Evolutionary conservation across 208 protist genomes (phyloP), one percentile per base, ranked within the genome.

Genomic region (Leishmania major): DNA sequence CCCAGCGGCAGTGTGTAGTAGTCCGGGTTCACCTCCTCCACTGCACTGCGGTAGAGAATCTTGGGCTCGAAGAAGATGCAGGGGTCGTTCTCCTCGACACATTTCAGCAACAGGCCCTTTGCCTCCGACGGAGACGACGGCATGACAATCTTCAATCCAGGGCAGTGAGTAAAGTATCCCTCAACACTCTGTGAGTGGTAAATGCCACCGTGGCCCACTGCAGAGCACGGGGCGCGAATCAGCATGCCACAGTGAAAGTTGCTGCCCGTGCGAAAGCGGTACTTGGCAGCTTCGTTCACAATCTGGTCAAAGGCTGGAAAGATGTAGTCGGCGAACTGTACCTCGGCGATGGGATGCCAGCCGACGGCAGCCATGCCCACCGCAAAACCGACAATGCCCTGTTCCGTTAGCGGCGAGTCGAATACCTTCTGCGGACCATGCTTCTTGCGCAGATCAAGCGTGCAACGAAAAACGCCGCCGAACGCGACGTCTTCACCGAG

Each of bases 321-420:
- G 69, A 99, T 99, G 90, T 99, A 99, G 90, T 99, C 99, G 7
- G 99, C 98, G 88, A 99, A 99, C 87, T 99, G 99, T 59, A 99
- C 98, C 88, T 99, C 98, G 13, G 99, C 99, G 55, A 99, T 99
- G 43, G 99, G 95, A 8, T 92, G 84, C 89, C 91, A 96, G 49
- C 94, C 94, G 31, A 94, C 90, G 1, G 92, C 82, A n/a, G 94
- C 94, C 91, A 97, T 92, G 81, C 99, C 99, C 81, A 99, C 98
- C n/a, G 95, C 98, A 86, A 99, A 99, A 47, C 98, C 99, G 6
- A 97, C 98, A 75, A 99, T 99, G 40, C 97, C 99, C 88, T 99
- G 99, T 88, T 99, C 98, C 64, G 91, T 98, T 11, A 99, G 87
- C 37, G 99, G 98, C 6, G 98, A 99, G 87, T 99, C 99, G 88